These are phyloP conservation scores for Pinus albicaulis DNA, from an alignment of 75 land plant genomes.

Conservation along the genomic window DNA sequence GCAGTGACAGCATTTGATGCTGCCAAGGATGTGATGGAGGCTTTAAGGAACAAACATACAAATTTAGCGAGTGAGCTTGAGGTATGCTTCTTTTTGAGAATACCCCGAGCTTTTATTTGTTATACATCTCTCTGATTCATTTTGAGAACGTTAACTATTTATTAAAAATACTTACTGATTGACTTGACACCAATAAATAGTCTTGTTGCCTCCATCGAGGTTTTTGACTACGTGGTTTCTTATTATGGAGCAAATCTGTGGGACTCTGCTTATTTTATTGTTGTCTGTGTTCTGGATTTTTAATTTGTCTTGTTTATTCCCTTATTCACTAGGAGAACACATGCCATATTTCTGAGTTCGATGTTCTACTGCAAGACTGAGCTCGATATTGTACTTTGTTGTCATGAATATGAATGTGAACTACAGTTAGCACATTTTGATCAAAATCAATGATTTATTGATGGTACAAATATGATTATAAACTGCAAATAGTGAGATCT, in stretches of 20 bases:
- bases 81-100: conserved; percentile 36
- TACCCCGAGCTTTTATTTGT: too few species aligned
- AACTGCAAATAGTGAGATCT: too few species aligned
- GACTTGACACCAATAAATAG: too few species aligned
- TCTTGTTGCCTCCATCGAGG: neutral
- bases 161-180: neutral
- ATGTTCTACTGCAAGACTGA: too few species aligned
- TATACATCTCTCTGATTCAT: neutral
- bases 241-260: neutral
- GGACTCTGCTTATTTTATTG: too few species aligned
- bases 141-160: neutral
- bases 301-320: neutral
- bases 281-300: too few species aligned
- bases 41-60: conserved; percentile 86
- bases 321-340: neutral
- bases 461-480: too few species aligned
- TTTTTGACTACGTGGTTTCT: neutral
- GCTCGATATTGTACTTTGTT: too few species aligned
- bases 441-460: too few species aligned
- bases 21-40: conserved; percentile 98
- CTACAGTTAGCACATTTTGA: too few species aligned
- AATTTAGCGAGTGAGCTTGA: conserved; percentile 95
- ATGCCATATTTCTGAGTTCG: neutral
- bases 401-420: too few species aligned
- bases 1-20: conserved; percentile 98